phyloP scores from a whole-genome alignment of 495 filamentous ascomycete species.

The Xylaria acuta region DNA sequence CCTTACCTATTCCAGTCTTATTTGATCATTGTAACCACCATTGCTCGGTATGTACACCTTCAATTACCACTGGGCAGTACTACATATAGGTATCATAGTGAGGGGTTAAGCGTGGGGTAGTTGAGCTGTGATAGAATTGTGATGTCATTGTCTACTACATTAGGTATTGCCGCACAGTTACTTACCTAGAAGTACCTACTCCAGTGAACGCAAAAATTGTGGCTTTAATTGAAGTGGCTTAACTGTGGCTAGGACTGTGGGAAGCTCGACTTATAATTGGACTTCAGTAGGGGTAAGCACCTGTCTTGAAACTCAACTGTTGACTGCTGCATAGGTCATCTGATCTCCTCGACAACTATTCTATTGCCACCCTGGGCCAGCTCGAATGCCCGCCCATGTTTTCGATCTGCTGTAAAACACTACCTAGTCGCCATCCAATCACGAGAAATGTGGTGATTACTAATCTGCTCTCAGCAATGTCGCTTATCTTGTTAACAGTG shows the following conservation, averaged over 20 bases:
- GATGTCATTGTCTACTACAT: conserved; percentile 8
- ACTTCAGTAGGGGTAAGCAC: neutral
- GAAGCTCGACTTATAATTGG: conserved; percentile 1
- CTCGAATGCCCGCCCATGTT: neutral
- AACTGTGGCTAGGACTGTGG: neutral
- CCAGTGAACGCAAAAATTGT: neutral
- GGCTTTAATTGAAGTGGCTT: conserved; percentile 2
- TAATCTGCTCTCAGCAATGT: conserved; percentile 7
- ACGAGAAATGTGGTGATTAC: neutral
- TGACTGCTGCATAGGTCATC: neutral
- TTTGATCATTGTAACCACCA: neutral
- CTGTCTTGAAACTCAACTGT: neutral
- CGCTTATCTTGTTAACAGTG: conserved; percentile 14
- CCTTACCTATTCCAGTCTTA: neutral
- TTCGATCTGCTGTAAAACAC: neutral
- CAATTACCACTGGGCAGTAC: neutral
- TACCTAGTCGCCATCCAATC: conserved; percentile 13
- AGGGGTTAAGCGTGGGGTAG: conserved; percentile 16
- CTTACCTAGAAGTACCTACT: neutral
- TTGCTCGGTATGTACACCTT: neutral
- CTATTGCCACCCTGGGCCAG: neutral
- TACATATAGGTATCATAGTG: neutral
- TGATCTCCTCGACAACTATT: neutral
- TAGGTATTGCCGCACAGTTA: neutral
- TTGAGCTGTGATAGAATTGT: neutral